These are phyloP conservation scores for Corrigiola litoralis DNA, from an alignment of 179 eudicot genomes.

Conservation along the genomic window DNA sequence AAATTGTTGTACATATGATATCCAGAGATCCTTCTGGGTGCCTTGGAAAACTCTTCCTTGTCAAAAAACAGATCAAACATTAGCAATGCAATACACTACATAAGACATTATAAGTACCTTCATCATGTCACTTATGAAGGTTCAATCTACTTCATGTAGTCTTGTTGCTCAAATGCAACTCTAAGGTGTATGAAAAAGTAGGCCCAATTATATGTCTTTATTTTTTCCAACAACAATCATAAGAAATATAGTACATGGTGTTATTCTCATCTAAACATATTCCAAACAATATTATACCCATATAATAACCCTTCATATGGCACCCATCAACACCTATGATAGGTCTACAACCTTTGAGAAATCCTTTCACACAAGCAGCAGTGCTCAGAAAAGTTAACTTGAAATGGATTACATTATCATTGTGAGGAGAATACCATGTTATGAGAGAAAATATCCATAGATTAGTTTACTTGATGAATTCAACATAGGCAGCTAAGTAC, in stretches of 20 bases:
- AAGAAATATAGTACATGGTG: neutral
- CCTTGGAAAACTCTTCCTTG: no score
- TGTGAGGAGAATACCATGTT: neutral
- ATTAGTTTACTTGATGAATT: neutral
- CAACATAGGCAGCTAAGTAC: neutral
- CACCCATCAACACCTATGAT: neutral
- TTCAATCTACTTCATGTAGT: neutral
- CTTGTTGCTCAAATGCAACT: neutral
- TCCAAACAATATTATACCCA: neutral
- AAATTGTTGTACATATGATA: no score
- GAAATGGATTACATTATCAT: neutral
- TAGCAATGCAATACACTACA: neutral
- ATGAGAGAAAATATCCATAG: neutral
- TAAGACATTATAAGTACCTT: neutral
- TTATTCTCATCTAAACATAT: neutral
- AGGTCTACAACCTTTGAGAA: neutral
- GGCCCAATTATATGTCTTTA: neutral
- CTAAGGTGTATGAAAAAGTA: conserved; percentile 4
- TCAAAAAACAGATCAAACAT: no score
- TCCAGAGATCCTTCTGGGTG: no score
- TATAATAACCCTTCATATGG: neutral
- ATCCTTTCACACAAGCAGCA: neutral
- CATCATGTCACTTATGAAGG: conserved; percentile 1
- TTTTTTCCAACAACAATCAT: neutral
- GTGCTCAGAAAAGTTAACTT: neutral